Conservation (phyloP, 2,329 filamentous ascomycete genomes). For the Clonostachys rhizophaga region DNA sequence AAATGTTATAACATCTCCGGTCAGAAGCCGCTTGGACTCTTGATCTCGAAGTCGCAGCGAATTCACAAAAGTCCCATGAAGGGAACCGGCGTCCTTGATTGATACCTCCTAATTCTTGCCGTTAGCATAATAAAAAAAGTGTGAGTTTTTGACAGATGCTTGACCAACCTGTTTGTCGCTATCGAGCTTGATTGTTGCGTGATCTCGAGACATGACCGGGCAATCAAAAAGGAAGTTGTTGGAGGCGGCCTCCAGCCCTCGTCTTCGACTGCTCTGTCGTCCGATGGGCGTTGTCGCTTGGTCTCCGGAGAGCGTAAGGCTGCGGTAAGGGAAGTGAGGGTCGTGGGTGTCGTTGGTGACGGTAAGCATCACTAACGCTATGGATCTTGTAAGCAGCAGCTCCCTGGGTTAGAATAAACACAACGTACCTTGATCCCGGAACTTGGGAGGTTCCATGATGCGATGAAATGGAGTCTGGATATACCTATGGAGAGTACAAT, state of each 20-base stretch:
- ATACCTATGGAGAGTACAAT: too few relatives aligned
- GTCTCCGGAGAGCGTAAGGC: conserved; percentile 21
- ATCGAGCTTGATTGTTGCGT: conserved; percentile 50
- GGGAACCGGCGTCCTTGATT: conserved; percentile 40
- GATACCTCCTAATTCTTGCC: conserved; percentile 28
- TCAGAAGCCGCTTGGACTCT: conserved; percentile 8
- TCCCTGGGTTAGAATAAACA: too few relatives aligned
- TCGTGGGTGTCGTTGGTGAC: conserved; percentile 10
- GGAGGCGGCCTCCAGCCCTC: conserved; percentile 19
- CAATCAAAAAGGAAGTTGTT: conserved; percentile 65
- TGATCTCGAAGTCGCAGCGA: conserved; percentile 11
- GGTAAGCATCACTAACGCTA: conserved; percentile 17
- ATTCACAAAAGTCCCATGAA: conserved; percentile 49
- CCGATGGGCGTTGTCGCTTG: conserved; percentile 28
- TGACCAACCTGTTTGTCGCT: conserved; percentile 34
- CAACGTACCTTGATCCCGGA: too few relatives aligned
- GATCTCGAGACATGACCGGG: conserved; percentile 66
- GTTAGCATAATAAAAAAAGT: conserved; percentile 1
- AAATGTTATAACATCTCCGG: conserved; percentile 26
- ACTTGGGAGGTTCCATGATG: too few relatives aligned
- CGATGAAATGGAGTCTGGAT: too few relatives aligned
- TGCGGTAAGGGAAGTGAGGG: conserved; percentile 12
- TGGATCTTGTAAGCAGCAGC: neutral
- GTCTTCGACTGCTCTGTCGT: conserved; percentile 35
- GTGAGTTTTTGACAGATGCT: neutral